Base-by-base conservation (phyloP, 2,329 filamentous ascomycete genomes). In the Aspergillus bombycis region DNA sequence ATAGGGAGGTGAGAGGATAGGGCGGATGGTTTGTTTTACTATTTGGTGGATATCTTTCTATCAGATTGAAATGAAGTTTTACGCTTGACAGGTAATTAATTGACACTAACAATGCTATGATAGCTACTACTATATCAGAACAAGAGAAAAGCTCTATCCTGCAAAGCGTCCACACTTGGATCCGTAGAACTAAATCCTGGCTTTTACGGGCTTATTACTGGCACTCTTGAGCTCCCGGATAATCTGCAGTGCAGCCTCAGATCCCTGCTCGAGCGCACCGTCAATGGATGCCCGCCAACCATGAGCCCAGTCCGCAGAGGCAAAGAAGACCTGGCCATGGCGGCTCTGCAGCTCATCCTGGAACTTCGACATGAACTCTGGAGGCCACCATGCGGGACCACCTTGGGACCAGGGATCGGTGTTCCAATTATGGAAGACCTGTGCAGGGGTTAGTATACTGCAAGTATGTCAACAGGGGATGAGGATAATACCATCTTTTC, bases 221-320 rank as follows among this genome's bases (percentile, higher is more conserved):
- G 2, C 19, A 12, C 32, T 41, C 32, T 21, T 26, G 1, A 59
- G 45, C 14, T 53, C 57, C 23, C 1, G 16, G 2, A 30, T 52
- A 32, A 59, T 59, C 34, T 59, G 45, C 19, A 52, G 23, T 19
- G 57, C 46, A 9, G 46, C 45, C 41, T 52, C 19, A 10, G 50
- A 43, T 0, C 58, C 48, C 19, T 60, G 58, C 7, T 60, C 58
- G n/a, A 54, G 23, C 0, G 58, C 58, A 14, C 50, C 58, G 8
- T 60, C 58, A 16, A 60, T 60, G 6, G 58, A 53, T 16, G 58
- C 58, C n/a, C 58, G 46, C 58, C 50, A 60, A 3, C 58, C 58
- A 60, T 55, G 58, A 1, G 58, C 58, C 58, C 50, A 60, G 48
- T 60, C 58, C 2, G 32, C 58, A 26, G 58, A 60, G 2, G 58